Percentiles rank a stretch among this genome's conserved stretches.
Evolutionary conservation across 139 green algal species (phyloP).

Genomic region (Picochlorum sp.): DNA sequence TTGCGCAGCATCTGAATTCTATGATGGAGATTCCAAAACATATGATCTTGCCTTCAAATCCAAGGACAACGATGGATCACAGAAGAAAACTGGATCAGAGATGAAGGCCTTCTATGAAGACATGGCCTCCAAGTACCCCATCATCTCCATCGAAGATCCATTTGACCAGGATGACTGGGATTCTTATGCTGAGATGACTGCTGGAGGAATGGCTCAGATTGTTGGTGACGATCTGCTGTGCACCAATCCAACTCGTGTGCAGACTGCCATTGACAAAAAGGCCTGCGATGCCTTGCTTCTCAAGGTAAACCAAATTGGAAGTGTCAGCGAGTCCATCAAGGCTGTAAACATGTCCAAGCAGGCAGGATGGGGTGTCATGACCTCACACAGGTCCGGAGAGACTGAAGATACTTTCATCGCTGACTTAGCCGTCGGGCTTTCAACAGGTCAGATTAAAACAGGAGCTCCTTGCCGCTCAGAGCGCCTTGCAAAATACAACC

Average conservation of each 20-base stretch:
- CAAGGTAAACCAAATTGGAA: constrained; percentile 85
- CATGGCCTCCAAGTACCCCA: constrained; percentile 87
- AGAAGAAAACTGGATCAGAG: constrained; percentile 63
- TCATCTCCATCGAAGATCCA: constrained; percentile 97
- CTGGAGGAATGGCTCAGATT: constrained; percentile 70
- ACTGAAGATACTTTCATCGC: constrained; percentile 98
- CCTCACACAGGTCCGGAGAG: constrained; percentile 87
- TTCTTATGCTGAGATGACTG: constrained; percentile 60
- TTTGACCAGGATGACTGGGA: constrained; percentile 99
- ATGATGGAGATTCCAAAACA: constrained; percentile 73
- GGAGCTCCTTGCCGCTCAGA: constrained; percentile 93
- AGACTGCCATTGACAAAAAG: constrained; percentile 90
- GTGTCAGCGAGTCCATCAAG: constrained; percentile 92
- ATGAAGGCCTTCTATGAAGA: constrained; percentile 41
- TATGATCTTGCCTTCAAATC: constrained; percentile 96
- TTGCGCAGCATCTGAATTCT: constrained; percentile 93
- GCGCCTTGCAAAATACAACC: constrained; percentile 98
- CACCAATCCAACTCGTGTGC: constrained; percentile 90
- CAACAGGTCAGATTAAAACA: constrained; percentile 99
- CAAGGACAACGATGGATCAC: constrained; percentile 72
- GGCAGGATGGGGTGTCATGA: constrained; percentile 96
- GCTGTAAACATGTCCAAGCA: constrained; percentile 86
- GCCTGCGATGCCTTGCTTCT: constrained; percentile 93
- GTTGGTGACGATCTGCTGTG: constrained; percentile 97
- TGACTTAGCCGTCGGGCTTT: constrained; percentile 92